Conservation (phyloP, 495 filamentous ascomycete species). For the Diplogelasinospora grovesii region DNA sequence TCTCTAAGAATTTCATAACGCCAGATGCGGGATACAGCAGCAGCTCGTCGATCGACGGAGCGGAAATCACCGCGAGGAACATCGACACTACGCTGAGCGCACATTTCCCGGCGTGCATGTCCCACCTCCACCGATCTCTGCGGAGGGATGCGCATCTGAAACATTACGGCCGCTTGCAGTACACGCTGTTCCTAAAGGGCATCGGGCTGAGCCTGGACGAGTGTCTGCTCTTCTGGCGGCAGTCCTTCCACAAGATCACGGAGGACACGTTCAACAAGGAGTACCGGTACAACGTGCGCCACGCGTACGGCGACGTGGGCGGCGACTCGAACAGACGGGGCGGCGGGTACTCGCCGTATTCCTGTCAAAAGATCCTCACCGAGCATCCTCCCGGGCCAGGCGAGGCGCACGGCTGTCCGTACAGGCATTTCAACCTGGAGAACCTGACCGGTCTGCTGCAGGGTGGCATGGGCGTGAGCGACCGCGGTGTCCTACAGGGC, state of each 20-base stretch:
- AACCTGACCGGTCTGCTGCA: slow-evolving; percentile 74
- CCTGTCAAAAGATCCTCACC: slow-evolving; percentile 88
- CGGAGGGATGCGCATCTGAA: slow-evolving; percentile 83
- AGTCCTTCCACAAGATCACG: slow-evolving; percentile 70
- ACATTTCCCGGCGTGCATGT: slow-evolving; percentile 95
- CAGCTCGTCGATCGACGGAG: slow-evolving; percentile 46
- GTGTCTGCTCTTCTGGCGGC: slow-evolving; percentile 90
- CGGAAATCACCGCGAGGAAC: slow-evolving; percentile 67
- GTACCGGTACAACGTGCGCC: slow-evolving; percentile 93
- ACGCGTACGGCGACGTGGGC: slow-evolving; percentile 90
- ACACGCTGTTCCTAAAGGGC: slow-evolving; percentile 95
- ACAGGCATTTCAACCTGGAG: slow-evolving; percentile 82
- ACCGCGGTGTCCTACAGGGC: slow-evolving; percentile 67
- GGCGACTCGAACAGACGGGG: slow-evolving; percentile 82
- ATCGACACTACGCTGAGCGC: slow-evolving; percentile 77
- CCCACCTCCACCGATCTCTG: slow-evolving; percentile 74
- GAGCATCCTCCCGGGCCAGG: slow-evolving; percentile 78
- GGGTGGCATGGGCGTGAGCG: slow-evolving; percentile 64
- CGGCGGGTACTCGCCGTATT: slow-evolving; percentile 80
- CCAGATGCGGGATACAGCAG: slow-evolving; percentile 72
- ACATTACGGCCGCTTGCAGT: slow-evolving; percentile 91
- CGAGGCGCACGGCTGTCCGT: slow-evolving; percentile 91
- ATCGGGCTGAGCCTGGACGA: slow-evolving; percentile 89
- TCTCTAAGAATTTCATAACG: slow-evolving; percentile 85
- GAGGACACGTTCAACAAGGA: slow-evolving; percentile 94